Evolutionary conservation across 2,329 filamentous ascomycete genomes (phyloP).

Genomic region (Cephalotrichum gorgonifer): DNA sequence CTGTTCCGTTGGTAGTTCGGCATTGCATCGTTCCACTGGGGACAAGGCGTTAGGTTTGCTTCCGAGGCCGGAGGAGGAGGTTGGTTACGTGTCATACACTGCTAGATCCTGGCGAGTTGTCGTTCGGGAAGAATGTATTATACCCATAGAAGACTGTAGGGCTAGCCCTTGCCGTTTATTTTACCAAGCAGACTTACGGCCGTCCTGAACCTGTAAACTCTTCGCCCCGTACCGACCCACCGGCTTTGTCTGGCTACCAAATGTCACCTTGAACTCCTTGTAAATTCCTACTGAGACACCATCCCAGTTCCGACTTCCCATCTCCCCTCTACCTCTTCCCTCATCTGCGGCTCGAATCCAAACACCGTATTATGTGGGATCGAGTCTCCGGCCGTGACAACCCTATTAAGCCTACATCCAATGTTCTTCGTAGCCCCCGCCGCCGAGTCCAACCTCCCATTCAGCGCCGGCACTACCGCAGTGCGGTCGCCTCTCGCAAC

Average conservation of each 20-base stretch:
- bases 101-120: neutral
- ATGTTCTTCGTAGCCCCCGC: slow-evolving; percentile 22
- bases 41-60: neutral
- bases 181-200: no score
- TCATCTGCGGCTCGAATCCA: slow-evolving; percentile 20
- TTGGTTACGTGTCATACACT: slow-evolving; percentile 1
- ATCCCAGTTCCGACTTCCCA: neutral
- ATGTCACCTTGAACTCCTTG: no score
- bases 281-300: neutral
- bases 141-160: no score
- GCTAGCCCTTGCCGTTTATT: no score
- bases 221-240: no score
- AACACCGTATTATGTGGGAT: slow-evolving; percentile 17
- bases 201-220: no score
- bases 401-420: slow-evolving; percentile 28
- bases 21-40: neutral
- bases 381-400: slow-evolving; percentile 31
- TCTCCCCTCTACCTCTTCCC: slow-evolving; percentile 17
- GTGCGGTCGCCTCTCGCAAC: slow-evolving; percentile 22
- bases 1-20: slow-evolving; percentile 27
- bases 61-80: neutral
- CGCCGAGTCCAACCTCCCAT: slow-evolving; percentile 34
- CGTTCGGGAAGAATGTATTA: neutral
- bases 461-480: slow-evolving; percentile 37
- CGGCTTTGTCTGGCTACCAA: no score